Base-by-base conservation (phyloP, 1,284 basidiomycete genomes). In the Prillingera fragicola region DNA sequence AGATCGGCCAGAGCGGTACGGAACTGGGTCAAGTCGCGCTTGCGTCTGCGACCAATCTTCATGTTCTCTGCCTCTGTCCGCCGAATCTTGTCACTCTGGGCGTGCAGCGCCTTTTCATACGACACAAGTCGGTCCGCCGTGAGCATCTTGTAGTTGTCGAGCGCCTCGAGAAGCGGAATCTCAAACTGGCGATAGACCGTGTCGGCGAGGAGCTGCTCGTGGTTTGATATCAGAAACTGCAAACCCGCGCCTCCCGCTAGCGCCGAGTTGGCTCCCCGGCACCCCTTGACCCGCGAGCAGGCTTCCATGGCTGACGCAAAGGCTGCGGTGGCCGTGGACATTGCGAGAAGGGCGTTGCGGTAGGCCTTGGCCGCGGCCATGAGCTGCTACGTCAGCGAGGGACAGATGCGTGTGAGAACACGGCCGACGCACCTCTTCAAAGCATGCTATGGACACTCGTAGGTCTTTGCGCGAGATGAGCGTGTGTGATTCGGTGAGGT, bases 221-320 rank as follows among this genome's bases (percentile, higher is more conserved):
- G 88, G 69, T 94, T 94, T 43, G 85, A 83, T 61, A 94, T 84
- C 54, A 96, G 79, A 69, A 90, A 87, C 68, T 95, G 89, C 39
- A 95, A 73, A 2, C 91, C 91, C 14, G 85, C 82, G n/a, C 85
- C 82, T 25, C 65, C 67, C 5, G 85, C 87, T 62, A 90, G 81
- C 6, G 55, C 62, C 34, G 63, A 60, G 34, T 68, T 66, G 12
- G 66, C 59, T 6, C 58, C 49, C 6, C 65, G 52, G 36, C 68
- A 70, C 1, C 69, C 67, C 50, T 69, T 69, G 15, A 70, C 59
- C 22, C 81, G 78, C 41, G 90, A 81, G 55, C 87, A 90, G 36
- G 77, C 76, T 67, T 87, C 82, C 78, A 92, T 79, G 15, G 88
- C 85, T 63, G 85, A 81, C 19, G 90, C 92, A 55, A 96, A 87